A percentile compares a stretch with the other conserved stretches of the same genome.
Evolutionary conservation across 805 yeast genomes (phyloP).

Genomic region (Saccharomycopsis guyanensis): DNA sequence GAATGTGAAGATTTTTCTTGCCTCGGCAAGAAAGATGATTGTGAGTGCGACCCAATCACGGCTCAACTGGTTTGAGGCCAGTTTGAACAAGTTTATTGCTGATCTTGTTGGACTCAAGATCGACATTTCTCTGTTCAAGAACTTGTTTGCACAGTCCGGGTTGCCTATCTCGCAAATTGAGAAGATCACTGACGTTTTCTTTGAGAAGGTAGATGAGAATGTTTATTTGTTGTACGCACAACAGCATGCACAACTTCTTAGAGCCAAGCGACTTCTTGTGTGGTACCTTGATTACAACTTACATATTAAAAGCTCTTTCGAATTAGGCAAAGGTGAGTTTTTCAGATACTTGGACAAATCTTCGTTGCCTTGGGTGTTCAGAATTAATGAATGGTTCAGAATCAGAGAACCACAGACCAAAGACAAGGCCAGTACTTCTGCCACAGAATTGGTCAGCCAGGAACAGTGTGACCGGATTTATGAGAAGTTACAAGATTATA

Average conservation of each 20-base stretch:
- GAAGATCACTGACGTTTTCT: slow-evolving; percentile 31
- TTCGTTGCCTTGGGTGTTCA: slow-evolving; percentile 14
- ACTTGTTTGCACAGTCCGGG: slow-evolving; percentile 1
- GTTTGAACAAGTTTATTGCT: slow-evolving; percentile 6
- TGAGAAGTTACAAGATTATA: background rate
- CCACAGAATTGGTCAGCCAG: background rate
- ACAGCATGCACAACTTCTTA: slow-evolving; percentile 26
- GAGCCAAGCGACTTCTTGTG: slow-evolving; percentile 33
- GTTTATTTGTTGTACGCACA: slow-evolving; percentile 30
- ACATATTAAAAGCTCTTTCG: slow-evolving; percentile 26
- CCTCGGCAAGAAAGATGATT: slow-evolving; percentile 2
- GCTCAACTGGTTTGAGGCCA: slow-evolving; percentile 20
- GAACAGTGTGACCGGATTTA: slow-evolving; percentile 1
- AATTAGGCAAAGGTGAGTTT: slow-evolving; percentile 13
- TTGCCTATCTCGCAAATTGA: slow-evolving; percentile 26
- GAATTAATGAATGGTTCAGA: slow-evolving; percentile 15
- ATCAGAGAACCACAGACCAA: slow-evolving; percentile 3
- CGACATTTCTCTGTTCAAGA: slow-evolving; percentile 7
- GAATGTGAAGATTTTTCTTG: slow-evolving; percentile 5
- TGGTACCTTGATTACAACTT: slow-evolving; percentile 32
- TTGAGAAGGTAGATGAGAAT: slow-evolving; percentile 24
- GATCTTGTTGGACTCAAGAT: slow-evolving; percentile 5
- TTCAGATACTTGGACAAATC: slow-evolving; percentile 5
- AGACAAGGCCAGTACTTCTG: background rate
- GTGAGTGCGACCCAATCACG: slow-evolving; percentile 11